Evolutionary conservation across 2,329 filamentous ascomycete genomes (phyloP), one percentile per base, ranked within the genome.

Genomic region (Pyrenophora graminea): DNA sequence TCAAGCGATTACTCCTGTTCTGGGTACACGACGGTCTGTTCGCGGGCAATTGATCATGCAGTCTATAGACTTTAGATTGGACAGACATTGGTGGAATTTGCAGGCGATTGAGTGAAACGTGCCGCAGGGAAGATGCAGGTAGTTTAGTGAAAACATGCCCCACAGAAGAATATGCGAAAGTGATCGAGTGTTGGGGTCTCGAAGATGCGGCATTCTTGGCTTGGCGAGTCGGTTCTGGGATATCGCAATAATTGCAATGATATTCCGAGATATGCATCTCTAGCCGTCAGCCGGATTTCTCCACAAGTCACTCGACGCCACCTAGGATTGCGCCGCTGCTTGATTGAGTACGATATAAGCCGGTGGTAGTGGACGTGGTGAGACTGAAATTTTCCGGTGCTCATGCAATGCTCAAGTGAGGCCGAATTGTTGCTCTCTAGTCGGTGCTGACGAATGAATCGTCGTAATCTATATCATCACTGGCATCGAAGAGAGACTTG

Each of bases 261-360:
- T 23, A 40, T 42, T 51, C 52, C 46, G 55, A 43, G 45, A 44
- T 33, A 36, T 32, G 48, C 38, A 45, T 41, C 25, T 23, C 31
- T 44, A 25, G 37, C 23, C 33, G 37, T 23, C 33, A 27, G 41
- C 45, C 40, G 34, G 41, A 34, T 27, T 45, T 55, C 50, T 47
- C 51, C 53, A 56, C 55, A 61, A 30, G 39, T 53, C 15, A 25
- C 38, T 31, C 49, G 15, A 13, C 27, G 27, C 43, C 33, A 39
- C 36, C 17, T 23, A 58, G 56, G 50, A 55, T 53, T 56, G 59
- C 46, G 41, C 58, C 59, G 59, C 58, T 54, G 53, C 44, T 58
- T 62, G 19, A 65, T 62, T 62, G 52, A 52, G 32, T 43, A 42
- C 39, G 61, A 63, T 61, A 53, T 60, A 57, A 52, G 39, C 44